Conservation (phyloP, 495 filamentous ascomycete genomes). For the Penicillium parvum region DNA sequence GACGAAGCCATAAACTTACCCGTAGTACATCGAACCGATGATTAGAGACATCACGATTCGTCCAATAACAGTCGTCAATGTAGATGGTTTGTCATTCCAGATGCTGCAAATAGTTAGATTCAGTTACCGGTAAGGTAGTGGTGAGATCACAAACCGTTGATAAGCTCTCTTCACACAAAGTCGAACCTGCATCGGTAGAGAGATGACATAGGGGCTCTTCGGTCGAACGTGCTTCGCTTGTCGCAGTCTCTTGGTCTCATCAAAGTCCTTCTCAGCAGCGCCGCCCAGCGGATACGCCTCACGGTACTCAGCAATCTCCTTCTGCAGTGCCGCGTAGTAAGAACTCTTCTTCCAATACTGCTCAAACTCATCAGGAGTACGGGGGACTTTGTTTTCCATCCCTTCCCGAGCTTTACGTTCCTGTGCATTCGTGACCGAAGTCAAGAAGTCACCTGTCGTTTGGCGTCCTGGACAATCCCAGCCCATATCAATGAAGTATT, state of each 20-base stretch:
- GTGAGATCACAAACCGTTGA: slow-evolving; percentile 30
- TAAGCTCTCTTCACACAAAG: slow-evolving; percentile 50
- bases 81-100: slow-evolving; percentile 69
- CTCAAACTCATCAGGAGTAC: slow-evolving; percentile 67
- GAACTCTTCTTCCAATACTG: slow-evolving; percentile 53
- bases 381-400: slow-evolving; percentile 60
- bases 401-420: slow-evolving; percentile 59
- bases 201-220: slow-evolving; percentile 44
- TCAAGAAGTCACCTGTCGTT: slow-evolving; percentile 69
- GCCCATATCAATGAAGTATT: slow-evolving; percentile 59
- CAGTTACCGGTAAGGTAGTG: slow-evolving; percentile 5
- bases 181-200: slow-evolving; percentile 43
- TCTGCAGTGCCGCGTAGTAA: slow-evolving; percentile 44
- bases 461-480: slow-evolving; percentile 55
- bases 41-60: slow-evolving; percentile 77
- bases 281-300: slow-evolving; percentile 33
- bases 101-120: slow-evolving; percentile 44
- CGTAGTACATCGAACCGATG: slow-evolving; percentile 83
- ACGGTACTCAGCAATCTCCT: slow-evolving; percentile 48
- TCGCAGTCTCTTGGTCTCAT: slow-evolving; percentile 28
- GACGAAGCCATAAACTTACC: slow-evolving; percentile 32
- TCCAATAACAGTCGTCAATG: slow-evolving; percentile 71
- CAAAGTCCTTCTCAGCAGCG: slow-evolving; percentile 28
- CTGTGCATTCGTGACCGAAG: slow-evolving; percentile 63
- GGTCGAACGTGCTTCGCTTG: slow-evolving; percentile 42